Percentiles rank a stretch among this genome's conserved stretches.
Conservation (phyloP, 148 eudicot genomes). For the Chenopodium quinoa region DNA sequence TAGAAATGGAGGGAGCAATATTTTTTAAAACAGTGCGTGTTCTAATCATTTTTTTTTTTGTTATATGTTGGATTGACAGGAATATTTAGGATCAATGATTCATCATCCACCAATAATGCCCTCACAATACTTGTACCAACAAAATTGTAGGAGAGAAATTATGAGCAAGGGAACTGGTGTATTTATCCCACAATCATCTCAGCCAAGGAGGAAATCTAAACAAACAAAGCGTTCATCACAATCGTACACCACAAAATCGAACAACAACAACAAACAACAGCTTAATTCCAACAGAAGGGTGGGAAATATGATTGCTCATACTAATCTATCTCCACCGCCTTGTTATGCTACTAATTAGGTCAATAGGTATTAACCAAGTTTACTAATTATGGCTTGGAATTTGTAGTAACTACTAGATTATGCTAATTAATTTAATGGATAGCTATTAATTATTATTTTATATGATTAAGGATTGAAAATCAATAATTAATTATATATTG, state of each 20-base stretch:
- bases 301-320: neutral
- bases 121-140: slow-evolving; percentile 34
- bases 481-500: neutral
- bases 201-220: slow-evolving; percentile 50
- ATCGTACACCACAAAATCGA: slow-evolving; percentile 36
- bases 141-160: slow-evolving; percentile 34
- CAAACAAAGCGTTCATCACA: slow-evolving; percentile 33
- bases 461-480: neutral
- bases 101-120: slow-evolving; percentile 34
- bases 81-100: slow-evolving; percentile 28
- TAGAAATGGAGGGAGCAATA: no score
- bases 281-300: slow-evolving; percentile 3
- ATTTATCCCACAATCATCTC: slow-evolving; percentile 64
- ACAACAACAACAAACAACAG: slow-evolving; percentile 19
- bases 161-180: slow-evolving; percentile 85
- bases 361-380: slow-evolving; percentile 4
- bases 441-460: no score
- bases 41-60: neutral
- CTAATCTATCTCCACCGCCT: neutral
- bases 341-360: neutral
- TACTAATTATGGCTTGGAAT: neutral
- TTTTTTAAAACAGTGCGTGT: neutral
- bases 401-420: neutral
- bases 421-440: neutral
- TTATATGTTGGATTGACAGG: slow-evolving; percentile 26